Conservation (phyloP, 805 yeast genomes). For the Zygosaccharomyces gambellarensis region DNA sequence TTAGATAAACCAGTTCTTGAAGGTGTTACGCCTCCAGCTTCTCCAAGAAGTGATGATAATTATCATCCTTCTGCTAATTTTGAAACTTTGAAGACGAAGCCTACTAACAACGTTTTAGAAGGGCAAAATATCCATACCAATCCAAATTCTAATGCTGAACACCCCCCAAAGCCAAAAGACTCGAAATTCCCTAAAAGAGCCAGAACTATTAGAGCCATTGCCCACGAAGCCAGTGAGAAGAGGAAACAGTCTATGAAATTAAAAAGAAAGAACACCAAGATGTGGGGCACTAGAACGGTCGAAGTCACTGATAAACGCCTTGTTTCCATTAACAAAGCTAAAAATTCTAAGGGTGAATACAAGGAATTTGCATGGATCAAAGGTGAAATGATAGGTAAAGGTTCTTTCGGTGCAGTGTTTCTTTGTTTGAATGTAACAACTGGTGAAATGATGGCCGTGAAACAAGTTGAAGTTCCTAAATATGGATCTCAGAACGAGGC, state of each 20-base stretch:
- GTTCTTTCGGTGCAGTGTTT: slow-evolving; percentile 92
- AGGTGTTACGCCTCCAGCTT: slow-evolving; percentile 55
- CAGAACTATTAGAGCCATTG: slow-evolving; percentile 90
- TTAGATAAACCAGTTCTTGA: slow-evolving; percentile 88
- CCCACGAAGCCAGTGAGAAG: slow-evolving; percentile 77
- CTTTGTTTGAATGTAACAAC: slow-evolving; percentile 91
- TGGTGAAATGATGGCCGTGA: slow-evolving; percentile 98
- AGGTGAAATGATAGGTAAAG: slow-evolving; percentile 94
- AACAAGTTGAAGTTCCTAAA: slow-evolving; percentile 74
- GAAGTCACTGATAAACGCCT: slow-evolving; percentile 77
- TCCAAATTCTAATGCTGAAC: background rate
- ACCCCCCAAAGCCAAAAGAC: background rate
- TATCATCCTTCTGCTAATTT: slow-evolving; percentile 6
- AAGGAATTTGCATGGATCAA: slow-evolving; percentile 95
- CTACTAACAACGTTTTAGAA: background rate
- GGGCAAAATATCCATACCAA: background rate
- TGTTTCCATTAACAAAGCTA: slow-evolving; percentile 61
- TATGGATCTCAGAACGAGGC: slow-evolving; percentile 40
- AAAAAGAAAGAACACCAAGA: slow-evolving; percentile 78
- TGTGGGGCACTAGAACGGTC: slow-evolving; percentile 95
- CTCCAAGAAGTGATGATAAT: slow-evolving; percentile 38
- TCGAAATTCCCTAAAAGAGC: slow-evolving; percentile 51
- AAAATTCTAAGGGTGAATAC: slow-evolving; percentile 60
- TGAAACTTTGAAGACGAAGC: background rate
- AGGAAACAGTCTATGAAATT: slow-evolving; percentile 41